These are phyloP conservation scores for Syncephalastrum sp. DNA, from an alignment of 371 early-diverging fungal species.

Conservation along the genomic window DNA sequence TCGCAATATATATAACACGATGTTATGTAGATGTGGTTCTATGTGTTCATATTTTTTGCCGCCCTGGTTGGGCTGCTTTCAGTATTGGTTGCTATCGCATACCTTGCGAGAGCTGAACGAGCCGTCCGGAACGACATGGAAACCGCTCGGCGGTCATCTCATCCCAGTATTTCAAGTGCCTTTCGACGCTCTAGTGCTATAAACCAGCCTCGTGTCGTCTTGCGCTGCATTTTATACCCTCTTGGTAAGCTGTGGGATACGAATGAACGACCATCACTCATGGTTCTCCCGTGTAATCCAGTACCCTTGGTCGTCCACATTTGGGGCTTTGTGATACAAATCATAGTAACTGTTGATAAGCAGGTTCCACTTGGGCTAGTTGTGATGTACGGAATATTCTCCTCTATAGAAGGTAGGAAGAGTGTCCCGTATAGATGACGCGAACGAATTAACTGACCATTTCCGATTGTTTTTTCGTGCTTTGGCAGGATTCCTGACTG, in stretches of 20 bases:
- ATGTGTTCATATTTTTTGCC: slow-evolving; percentile 20
- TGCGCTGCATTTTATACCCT: slow-evolving; percentile 29
- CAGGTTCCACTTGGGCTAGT: slow-evolving; percentile 8
- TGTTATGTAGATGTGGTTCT: slow-evolving; percentile 29
- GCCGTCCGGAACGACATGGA: too few species aligned
- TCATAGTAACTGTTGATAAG: background rate
- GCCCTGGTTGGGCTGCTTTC: slow-evolving; percentile 14
- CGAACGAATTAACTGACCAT: background rate
- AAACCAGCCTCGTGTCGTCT: slow-evolving; percentile 10
- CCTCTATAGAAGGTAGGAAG: slow-evolving; percentile 13
- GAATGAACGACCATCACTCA: background rate
- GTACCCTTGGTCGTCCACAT: slow-evolving; percentile 24
- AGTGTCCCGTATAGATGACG: background rate
- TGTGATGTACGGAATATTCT: slow-evolving; percentile 1
- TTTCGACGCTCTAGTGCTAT: background rate
- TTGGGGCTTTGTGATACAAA: slow-evolving; percentile 24
- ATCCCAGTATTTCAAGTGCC: too few species aligned
- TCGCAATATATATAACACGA: too few species aligned
- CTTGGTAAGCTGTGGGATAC: slow-evolving; percentile 15
- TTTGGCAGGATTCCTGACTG: slow-evolving; percentile 20
- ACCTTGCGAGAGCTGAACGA: too few species aligned
- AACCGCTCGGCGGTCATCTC: too few species aligned
- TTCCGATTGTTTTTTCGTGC: too few species aligned
- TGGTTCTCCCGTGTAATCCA: background rate
- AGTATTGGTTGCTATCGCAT: background rate